Conservation (phyloP, 106 monocot species). For the Dendrobium huoshanense region DNA sequence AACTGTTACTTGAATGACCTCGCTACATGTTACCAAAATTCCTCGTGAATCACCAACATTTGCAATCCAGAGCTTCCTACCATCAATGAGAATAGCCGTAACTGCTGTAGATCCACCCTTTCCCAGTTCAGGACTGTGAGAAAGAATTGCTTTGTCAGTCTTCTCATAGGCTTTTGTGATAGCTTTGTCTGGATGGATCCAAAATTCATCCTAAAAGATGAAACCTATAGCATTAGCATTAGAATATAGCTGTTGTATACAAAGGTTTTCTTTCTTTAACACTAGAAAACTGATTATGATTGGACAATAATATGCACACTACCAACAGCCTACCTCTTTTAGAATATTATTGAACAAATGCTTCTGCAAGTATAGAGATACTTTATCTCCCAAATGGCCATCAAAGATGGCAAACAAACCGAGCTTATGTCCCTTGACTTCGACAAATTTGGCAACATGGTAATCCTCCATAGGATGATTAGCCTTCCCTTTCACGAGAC, state of each 20-base stretch:
- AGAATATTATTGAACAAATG: conserved; percentile 78
- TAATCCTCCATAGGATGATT: conserved; percentile 93
- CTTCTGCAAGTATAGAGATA: conserved; percentile 70
- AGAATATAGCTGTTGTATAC: no score
- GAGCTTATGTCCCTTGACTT: conserved; percentile 45
- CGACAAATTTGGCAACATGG: conserved; percentile 58
- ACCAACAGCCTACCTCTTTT: conserved; percentile 40
- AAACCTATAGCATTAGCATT: background rate
- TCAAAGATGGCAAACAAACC: conserved; percentile 85
- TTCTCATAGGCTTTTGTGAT: conserved; percentile 79
- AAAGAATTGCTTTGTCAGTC: conserved; percentile 76
- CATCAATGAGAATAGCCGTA: conserved; percentile 69
- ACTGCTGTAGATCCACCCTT: conserved; percentile 90
- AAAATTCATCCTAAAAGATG: conserved; percentile 56
- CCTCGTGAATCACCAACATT: conserved; percentile 86
- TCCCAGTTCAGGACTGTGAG: conserved; percentile 60
- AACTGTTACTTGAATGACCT: conserved; percentile 51
- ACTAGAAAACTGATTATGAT: background rate
- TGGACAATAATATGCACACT: background rate
- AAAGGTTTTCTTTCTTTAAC: background rate
- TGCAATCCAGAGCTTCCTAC: conserved; percentile 60
- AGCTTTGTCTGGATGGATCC: conserved; percentile 58
- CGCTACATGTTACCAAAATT: conserved; percentile 49
- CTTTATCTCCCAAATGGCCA: conserved; percentile 74
- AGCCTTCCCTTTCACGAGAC: conserved; percentile 69